Evolutionary conservation across 305 asterid genomes (phyloP).

Genomic region (Plantago rigida): DNA sequence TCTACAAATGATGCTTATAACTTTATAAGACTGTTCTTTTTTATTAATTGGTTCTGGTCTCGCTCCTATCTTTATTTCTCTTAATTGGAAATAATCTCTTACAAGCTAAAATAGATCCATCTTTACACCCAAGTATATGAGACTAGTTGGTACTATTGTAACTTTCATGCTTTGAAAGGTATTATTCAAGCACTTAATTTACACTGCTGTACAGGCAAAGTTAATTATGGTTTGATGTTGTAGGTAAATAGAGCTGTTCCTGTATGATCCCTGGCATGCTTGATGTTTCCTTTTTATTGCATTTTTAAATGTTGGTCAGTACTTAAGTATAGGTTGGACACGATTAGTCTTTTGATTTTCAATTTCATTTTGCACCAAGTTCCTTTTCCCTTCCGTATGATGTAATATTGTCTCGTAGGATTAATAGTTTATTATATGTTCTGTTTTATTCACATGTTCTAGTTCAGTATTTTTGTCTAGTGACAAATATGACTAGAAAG

Average conservation of each 20-base stretch:
- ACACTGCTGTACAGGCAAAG: background rate
- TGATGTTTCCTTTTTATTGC: too few relatives aligned
- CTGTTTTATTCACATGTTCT: too few relatives aligned
- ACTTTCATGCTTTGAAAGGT: background rate
- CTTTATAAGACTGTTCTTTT: background rate
- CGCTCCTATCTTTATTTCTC: background rate
- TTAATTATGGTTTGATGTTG: too few relatives aligned
- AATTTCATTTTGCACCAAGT: background rate
- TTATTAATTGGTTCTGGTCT: background rate
- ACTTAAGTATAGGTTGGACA: background rate
- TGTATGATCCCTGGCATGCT: too few relatives aligned
- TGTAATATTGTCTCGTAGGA: too few relatives aligned
- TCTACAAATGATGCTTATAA: background rate
- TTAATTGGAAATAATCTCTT: too few relatives aligned
- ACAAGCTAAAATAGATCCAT: slow-evolving; percentile 7
- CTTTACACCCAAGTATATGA: slow-evolving; percentile 17
- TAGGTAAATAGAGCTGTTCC: too few relatives aligned
- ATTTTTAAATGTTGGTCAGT: too few relatives aligned
- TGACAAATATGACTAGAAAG: slow-evolving; percentile 5
- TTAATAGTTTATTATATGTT: too few relatives aligned
- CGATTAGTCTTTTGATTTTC: slow-evolving; percentile 1
- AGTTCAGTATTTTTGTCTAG: too few relatives aligned
- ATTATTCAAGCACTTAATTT: background rate
- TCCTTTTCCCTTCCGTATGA: background rate
- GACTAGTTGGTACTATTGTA: background rate